Percentiles rank a stretch among this genome's conserved stretches.
phyloP scores from a whole-genome alignment of 139 green algal species.

The Desmodesmus armatus region DNA sequence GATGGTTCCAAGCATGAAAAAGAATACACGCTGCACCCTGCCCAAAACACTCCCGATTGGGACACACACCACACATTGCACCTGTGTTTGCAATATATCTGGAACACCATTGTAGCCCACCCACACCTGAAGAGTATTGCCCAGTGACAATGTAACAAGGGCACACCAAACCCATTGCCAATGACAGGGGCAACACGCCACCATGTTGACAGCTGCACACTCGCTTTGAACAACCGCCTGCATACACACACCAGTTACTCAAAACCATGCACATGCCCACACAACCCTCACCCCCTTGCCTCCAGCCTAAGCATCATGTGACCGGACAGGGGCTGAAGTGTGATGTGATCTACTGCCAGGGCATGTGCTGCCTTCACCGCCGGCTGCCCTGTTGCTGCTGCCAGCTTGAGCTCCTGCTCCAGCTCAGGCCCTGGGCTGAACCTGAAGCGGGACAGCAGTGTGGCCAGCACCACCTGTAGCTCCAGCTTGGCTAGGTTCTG shows the following conservation, averaged over 20 bases:
- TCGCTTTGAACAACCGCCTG: too few species aligned
- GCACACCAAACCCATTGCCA: too few species aligned
- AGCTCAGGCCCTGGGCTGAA: constrained; percentile 12
- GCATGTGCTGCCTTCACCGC: not conserved
- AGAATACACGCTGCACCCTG: not conserved
- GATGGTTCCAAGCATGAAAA: too few species aligned
- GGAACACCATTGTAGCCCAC: too few species aligned
- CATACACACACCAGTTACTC: too few species aligned
- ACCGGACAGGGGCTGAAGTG: constrained; percentile 25
- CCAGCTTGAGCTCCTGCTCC: not conserved
- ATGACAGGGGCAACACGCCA: too few species aligned
- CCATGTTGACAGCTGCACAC: too few species aligned
- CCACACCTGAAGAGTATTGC: too few species aligned
- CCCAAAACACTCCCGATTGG: not conserved
- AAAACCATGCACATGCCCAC: too few species aligned
- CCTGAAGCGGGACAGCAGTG: constrained; percentile 24
- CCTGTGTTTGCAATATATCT: too few species aligned
- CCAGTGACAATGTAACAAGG: too few species aligned
- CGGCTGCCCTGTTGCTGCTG: not conserved
- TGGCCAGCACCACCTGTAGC: constrained; percentile 45
- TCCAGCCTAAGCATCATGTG: constrained; percentile 4
- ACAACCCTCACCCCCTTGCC: constrained; percentile 3
- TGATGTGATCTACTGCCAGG: constrained; percentile 11
- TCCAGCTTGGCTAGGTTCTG: constrained; percentile 47
- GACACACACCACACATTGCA: too few species aligned